phyloP scores from a whole-genome alignment of 2,329 filamentous ascomycete genomes.

The Geosmithia putterillii region DNA sequence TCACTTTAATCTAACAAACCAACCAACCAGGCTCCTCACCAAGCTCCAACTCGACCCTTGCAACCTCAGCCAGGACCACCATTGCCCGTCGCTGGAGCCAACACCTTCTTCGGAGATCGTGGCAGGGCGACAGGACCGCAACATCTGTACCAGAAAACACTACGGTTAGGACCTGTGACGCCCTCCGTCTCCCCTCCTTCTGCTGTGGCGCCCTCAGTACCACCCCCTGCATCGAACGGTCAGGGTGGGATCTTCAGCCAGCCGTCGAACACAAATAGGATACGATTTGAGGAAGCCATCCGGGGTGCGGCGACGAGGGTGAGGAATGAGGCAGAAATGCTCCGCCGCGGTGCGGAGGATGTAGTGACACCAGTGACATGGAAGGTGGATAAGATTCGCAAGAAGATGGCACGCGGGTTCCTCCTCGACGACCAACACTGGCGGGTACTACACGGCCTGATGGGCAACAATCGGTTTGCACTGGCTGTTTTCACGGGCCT shows the following conservation, averaged over 20 bases:
- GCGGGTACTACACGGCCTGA: constrained; percentile 15
- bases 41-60: too few species aligned
- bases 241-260: neutral
- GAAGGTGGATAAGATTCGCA: constrained; percentile 12
- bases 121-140: constrained; percentile 3
- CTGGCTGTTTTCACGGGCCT: constrained; percentile 13
- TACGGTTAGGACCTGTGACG: neutral
- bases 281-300: neutral
- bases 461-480: constrained; percentile 16
- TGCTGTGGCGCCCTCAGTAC: too few species aligned
- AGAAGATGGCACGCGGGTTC: constrained; percentile 12
- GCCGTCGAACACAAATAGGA: neutral
- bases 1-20: neutral
- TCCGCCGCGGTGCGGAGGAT: neutral
- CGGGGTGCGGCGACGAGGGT: neutral
- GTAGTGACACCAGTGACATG: constrained; percentile 4
- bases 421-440: constrained; percentile 21
- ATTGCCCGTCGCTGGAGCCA: constrained; percentile 19
- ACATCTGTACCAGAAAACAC: neutral
- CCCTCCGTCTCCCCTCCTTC: too few species aligned
- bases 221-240: too few species aligned
- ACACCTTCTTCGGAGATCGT: constrained; percentile 20
- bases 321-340: neutral
- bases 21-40: neutral
- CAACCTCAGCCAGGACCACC: too few species aligned